Conservation (phyloP, 345 rosid species). For the Aquilaria sinensis region DNA sequence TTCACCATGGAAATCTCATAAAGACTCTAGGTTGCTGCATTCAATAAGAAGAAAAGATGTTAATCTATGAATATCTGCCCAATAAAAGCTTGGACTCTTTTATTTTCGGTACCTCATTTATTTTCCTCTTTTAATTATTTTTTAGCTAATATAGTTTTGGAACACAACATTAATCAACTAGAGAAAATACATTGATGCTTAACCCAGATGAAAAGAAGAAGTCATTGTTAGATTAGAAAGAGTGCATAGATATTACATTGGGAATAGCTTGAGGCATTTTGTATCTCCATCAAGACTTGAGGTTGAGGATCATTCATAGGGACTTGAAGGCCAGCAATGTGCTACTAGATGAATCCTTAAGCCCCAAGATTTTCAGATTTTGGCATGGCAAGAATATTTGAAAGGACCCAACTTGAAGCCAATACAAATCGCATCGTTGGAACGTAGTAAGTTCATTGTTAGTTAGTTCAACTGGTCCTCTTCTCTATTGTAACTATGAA, state of each 20-base stretch:
- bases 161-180: background rate
- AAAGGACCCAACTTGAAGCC: slow-evolving; percentile 34
- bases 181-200: background rate
- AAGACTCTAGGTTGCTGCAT: slow-evolving; percentile 54
- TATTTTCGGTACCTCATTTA: slow-evolving; percentile 28
- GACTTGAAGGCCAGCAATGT: slow-evolving; percentile 56
- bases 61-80: slow-evolving; percentile 50
- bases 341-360: slow-evolving; percentile 38
- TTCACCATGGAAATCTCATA: slow-evolving; percentile 63
- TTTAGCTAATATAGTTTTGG: background rate
- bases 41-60: slow-evolving; percentile 38
- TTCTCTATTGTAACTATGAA: background rate
- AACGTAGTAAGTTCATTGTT: slow-evolving; percentile 39
- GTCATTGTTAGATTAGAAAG: slow-evolving; percentile 35
- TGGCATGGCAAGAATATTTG: slow-evolving; percentile 48
- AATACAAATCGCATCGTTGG: slow-evolving; percentile 46
- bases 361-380: slow-evolving; percentile 54
- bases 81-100: slow-evolving; percentile 50
- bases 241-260: slow-evolving; percentile 33
- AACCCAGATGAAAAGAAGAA: slow-evolving; percentile 27
- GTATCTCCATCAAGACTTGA: slow-evolving; percentile 62
- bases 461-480: background rate
- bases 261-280: slow-evolving; percentile 56
- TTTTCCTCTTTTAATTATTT: background rate
- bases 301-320: slow-evolving; percentile 58